Evolutionary conservation across 306 rosid genomes (phyloP), one percentile per base, ranked within the genome.

Genomic region (Acmispon strigosus): DNA sequence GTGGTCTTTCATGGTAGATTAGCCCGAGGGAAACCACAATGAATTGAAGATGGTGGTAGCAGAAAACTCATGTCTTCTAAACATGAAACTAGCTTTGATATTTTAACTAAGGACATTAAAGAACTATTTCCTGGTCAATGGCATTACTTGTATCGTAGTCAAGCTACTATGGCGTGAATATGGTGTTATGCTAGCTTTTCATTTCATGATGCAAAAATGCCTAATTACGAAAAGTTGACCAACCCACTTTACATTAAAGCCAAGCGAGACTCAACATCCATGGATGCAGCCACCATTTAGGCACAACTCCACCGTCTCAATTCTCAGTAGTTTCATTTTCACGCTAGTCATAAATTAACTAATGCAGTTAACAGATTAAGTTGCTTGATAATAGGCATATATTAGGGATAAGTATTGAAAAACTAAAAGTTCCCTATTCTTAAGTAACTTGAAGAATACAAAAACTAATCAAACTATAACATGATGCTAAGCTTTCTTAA

Each of bases 211-310:
- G 85, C 84, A 73, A 73, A 68, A 20, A 7, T 74, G 74, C 87
- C 92, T 83, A 85, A 72, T 45, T 55, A 73, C 84, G 81, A 72
- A 80, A 80, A 73, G 86, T 85, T 82, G 90, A 89, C 90, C 74
- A 48, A 47, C 43, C 41, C 85, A 76, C 87, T 76, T 63, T 72
- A 62, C 43, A 70, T 11, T 13, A 66, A 60, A 36, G 55, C 18
- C 52, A 70, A 77, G 77, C 66, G n/a, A 81, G 43, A 55, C 74
- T 60, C 41, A 5, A 19, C 53, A n/a, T 54, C 45, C 52, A 13
- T 22, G 53, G 70, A 49, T 64, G 63, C 70, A 62, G 17, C 78
- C 82, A 66, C 72, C 51, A 60, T 82, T 83, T 81, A 81, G 89
- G 91, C 78, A 22, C 64, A 52, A 65, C 77, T 74, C 86, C 96